These are phyloP conservation scores for Kodamaea ohmeri DNA, from an alignment of 1,139 yeast genomes.

Conservation along the genomic window DNA sequence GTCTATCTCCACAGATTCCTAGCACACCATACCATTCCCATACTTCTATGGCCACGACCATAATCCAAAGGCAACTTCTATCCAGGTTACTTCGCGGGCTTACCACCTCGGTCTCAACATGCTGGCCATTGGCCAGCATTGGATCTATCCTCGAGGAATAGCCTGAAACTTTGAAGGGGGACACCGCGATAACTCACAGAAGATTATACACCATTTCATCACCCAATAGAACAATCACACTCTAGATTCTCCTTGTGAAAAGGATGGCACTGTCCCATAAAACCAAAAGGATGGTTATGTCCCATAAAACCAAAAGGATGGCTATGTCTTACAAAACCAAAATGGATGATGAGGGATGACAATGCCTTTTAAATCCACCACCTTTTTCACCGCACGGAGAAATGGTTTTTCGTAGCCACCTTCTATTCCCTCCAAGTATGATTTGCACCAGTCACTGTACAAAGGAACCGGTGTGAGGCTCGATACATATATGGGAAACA, in stretches of 20 bases:
- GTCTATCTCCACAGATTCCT: slow-evolving; percentile 5
- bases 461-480: slow-evolving; percentile 5
- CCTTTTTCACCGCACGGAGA: slow-evolving; percentile 5
- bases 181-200: not conserved
- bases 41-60: no score
- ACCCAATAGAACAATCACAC: slow-evolving; percentile 5
- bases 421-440: not conserved
- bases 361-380: no score
- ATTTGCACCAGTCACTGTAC: not conserved
- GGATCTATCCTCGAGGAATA: slow-evolving; percentile 18
- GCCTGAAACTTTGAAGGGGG: slow-evolving; percentile 12
- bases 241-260: slow-evolving; percentile 5
- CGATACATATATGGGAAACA: not conserved
- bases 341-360: no score
- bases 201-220: not conserved
- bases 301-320: not conserved
- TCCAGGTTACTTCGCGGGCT: not conserved
- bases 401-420: slow-evolving; percentile 12
- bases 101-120: slow-evolving; percentile 4
- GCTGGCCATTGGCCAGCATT: slow-evolving; percentile 10
- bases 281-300: not conserved
- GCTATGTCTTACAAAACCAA: no score
- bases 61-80: not conserved
- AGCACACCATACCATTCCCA: no score
- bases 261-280: no score